These are phyloP conservation scores for Debaryomyces fabryi DNA, from an alignment of 1,139 yeast genomes.

Conservation along the genomic window DNA sequence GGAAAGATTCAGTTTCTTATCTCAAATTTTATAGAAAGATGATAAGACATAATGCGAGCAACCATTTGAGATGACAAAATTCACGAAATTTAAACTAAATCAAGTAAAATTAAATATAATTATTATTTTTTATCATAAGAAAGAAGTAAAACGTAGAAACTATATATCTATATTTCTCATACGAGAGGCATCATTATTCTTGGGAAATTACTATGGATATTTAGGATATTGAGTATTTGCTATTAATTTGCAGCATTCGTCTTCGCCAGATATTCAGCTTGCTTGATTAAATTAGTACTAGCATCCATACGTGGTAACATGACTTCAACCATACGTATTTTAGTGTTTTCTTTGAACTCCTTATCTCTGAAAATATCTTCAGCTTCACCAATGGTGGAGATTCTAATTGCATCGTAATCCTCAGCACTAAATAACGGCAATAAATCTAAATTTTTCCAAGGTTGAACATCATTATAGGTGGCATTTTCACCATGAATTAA, in stretches of 20 bases:
- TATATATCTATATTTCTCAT: not conserved
- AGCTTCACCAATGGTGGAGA: constrained; percentile 68
- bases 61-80: not conserved
- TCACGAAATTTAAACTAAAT: not conserved
- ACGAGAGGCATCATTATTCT: not conserved
- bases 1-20: too few relatives aligned
- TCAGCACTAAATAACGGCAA: constrained; percentile 75
- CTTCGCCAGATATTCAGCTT: constrained; percentile 76
- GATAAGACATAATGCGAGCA: not conserved
- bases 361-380: constrained; percentile 56
- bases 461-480: constrained; percentile 76
- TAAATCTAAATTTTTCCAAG: constrained; percentile 74
- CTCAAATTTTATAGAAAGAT: not conserved
- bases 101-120: not conserved
- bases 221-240: not conserved
- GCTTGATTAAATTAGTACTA: constrained; percentile 64
- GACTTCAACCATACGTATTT: constrained; percentile 76
- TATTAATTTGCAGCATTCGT: constrained; percentile 38
- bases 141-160: not conserved
- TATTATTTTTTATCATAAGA: not conserved
- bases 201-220: not conserved
- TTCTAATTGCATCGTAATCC: constrained; percentile 55
- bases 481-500: constrained; percentile 83
- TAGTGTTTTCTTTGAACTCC: constrained; percentile 60
- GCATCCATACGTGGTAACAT: constrained; percentile 85